These are phyloP conservation scores for Plantago ovata DNA, from an alignment of 257 asterid genomes.

Conservation along the genomic window DNA sequence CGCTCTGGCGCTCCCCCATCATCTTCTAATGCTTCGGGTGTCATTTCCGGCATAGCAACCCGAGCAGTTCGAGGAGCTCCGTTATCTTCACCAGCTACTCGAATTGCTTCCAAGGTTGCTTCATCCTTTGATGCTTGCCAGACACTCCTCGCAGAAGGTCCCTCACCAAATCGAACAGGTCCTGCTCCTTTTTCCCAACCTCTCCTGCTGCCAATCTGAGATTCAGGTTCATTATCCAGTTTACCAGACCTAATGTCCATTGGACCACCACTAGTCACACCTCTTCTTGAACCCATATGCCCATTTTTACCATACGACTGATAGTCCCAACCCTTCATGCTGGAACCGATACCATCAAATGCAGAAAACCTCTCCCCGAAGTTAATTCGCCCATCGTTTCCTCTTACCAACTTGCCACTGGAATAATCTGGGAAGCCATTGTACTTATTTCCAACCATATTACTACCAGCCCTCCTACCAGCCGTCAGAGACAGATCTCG, in stretches of 20 bases:
- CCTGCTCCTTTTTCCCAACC: conserved; percentile 82
- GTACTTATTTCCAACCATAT: conserved; percentile 60
- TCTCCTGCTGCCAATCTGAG: conserved; percentile 56
- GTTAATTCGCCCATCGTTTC: conserved; percentile 50
- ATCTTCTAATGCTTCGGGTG: conserved; percentile 71
- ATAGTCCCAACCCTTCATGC: conserved; percentile 66
- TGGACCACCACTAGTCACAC: conserved; percentile 35
- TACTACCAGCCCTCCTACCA: conserved; percentile 59
- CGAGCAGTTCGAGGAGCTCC: conserved; percentile 67
- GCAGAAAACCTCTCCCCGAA: conserved; percentile 66
- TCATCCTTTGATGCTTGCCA: conserved; percentile 99
- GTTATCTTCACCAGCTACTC: conserved; percentile 94
- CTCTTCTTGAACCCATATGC: conserved; percentile 62
- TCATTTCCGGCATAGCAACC: conserved; percentile 81
- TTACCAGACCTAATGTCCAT: conserved; percentile 50
- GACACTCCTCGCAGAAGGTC: conserved; percentile 98
- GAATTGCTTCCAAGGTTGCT: conserved; percentile 94
- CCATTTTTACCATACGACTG: conserved; percentile 63
- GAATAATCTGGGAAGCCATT: conserved; percentile 78
- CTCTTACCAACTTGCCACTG: conserved; percentile 64
- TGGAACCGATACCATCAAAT: conserved; percentile 53
- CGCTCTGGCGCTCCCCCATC: conserved; percentile 68
- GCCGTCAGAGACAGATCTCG: conserved; percentile 83
- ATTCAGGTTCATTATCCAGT: conserved; percentile 55
- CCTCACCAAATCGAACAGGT: conserved; percentile 90